Evolutionary conservation across 805 yeast species (phyloP), one percentile per base, ranked within the genome.

Genomic region (Candida dajiaensis): DNA sequence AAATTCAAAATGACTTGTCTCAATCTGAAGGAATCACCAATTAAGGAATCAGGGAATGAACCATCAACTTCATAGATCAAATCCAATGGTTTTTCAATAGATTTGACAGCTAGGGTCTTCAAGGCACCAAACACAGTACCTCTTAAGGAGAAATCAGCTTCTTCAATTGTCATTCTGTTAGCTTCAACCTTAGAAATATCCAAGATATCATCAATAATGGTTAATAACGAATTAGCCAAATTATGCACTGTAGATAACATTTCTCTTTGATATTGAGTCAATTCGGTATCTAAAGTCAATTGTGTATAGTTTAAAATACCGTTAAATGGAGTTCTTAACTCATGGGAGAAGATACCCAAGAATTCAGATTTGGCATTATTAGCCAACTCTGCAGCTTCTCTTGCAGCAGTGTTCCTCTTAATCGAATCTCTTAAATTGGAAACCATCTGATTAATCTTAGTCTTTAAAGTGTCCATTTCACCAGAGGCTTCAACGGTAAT

Each of bases 261-360:
- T 67, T 88, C 96, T 52, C 96, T 77, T 66, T 88, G 96, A 59
- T 88, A 88, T 66, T 88, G 96, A 10, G 95, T 87, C 53, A 88
- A 73, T 58, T 88, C 95, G 0, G 96, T 88, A 53, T 88, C 96
- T 46, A 88, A 73, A 2, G 96, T 85, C 55, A 88, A 70, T 64
- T 88, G 96, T 3, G 96, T 88, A 92, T 88, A 88, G 61, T 95
- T 95, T 57, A 88, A 84, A 41, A 88, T 88, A 70, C 96, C 96
- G 65, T 88, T 88, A 80, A 88, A 83, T 19, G 96, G 96, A 3
- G 96, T 88, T 64, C 96, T 74, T 58, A 88, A 84, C 64, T 88
- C 96, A 65, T 81, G 88, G 6, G 92, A 85, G 76, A 85, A 88
- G 60, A 88, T 88, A 41, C 95, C 95, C 67, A 88, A 74, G 63